Evolutionary conservation across 2,329 filamentous ascomycete genomes (phyloP).

Genomic region (Cercospora sp.): DNA sequence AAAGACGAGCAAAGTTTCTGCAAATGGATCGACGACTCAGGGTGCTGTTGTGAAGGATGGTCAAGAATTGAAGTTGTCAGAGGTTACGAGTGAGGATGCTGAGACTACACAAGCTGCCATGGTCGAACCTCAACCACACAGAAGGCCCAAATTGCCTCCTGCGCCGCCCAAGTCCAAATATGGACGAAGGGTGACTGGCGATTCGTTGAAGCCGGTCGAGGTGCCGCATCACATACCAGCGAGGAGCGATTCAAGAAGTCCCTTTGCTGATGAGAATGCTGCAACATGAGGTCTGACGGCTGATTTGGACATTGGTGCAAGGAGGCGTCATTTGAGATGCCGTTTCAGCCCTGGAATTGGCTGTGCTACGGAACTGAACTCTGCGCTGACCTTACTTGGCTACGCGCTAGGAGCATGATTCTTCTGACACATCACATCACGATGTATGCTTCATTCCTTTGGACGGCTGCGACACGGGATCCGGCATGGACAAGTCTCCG

Average conservation of each 20-base stretch:
- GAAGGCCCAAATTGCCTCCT: conserved; percentile 15
- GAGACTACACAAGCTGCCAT: conserved; percentile 10
- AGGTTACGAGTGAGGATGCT: neutral
- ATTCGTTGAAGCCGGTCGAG: conserved; percentile 2
- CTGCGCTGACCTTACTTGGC: neutral
- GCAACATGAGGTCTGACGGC: conserved; percentile 16
- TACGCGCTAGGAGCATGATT: neutral
- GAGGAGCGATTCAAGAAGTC: conserved; percentile 25
- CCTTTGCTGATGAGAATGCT: conserved; percentile 29
- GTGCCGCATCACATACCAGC: conserved; percentile 13
- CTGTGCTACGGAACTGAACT: neutral
- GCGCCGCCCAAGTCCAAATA: conserved; percentile 15
- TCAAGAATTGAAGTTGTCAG: conserved; percentile 9
- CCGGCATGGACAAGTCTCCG: neutral
- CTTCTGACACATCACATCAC: neutral
- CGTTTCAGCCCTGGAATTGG: neutral
- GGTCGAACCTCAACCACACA: conserved; percentile 15
- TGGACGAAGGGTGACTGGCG: conserved; percentile 9
- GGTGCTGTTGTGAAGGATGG: conserved; percentile 12
- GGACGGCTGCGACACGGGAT: neutral
- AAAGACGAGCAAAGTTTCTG: conserved; percentile 34
- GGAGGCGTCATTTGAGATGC: neutral
- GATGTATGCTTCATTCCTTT: neutral
- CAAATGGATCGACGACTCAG: conserved; percentile 14
- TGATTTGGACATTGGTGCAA: neutral